Evolutionary conservation across 176 grass and related monocot genomes (phyloP), one percentile per base, ranked within the genome.

Genomic region (Lolium perenne): DNA sequence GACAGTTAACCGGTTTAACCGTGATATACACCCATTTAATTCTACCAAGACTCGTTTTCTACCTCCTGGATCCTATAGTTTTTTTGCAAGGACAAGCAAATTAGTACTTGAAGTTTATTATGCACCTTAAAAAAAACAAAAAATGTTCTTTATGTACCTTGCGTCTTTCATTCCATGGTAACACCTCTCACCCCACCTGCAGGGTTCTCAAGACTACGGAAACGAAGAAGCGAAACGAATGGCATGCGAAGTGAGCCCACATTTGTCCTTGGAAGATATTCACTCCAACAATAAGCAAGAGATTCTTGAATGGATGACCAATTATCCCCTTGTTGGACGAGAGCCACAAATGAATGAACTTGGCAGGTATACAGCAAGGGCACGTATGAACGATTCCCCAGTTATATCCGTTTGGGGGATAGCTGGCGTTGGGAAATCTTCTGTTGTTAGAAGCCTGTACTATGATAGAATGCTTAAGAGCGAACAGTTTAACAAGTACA

Each of bases 321-420:
- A 20, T n/a, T 10, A 70, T n/a, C 67, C 67, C 38, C 38, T 70
- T 70, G 67, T 6, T 3, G 67, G 67, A 5, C 67, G 38, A 0
- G 38, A 70, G 38, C 3, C 18, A n/a, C 17, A 70, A 70, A 41
- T 70, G 67, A 43, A 70, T 70, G 38, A 70, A 41, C 67, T 70
- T n/a, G 38, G 66, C 38, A 5, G 8, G 15, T 70, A 70, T 43
- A 70, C 38, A 20, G 35, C 38, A 5, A 1, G 17, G 8, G 16
- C 67, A 43, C 38, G 38, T 70, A n/a, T 70, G 38, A 43, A 70
- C 8, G 17, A 43, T 14, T 70, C 26, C 8, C 43, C 40, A 3
- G 53, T 77, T 21, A 56, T 85, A 3, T 85, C 83, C 1, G 59
- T 85, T 48, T 85, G 83, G 83, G 83, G 73, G 2, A 76, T 85